Base-by-base conservation (phyloP, 1,139 yeast genomes). In the Geotrichum histeridarum region DNA sequence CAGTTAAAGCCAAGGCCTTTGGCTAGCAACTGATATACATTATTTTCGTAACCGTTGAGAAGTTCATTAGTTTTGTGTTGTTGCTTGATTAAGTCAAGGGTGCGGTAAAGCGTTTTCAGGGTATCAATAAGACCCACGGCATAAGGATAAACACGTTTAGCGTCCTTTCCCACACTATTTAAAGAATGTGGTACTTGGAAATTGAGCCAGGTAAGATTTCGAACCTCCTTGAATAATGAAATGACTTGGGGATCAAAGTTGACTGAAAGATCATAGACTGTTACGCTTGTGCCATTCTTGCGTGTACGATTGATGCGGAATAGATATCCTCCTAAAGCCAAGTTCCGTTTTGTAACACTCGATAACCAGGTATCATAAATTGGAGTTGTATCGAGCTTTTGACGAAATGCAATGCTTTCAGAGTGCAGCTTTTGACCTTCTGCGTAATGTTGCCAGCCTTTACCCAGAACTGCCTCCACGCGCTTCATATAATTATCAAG, bases 401-500 rank as follows among this genome's bases (percentile, higher is more conserved):
- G 69, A 15, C 74, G 64, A 47, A 86, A 72, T 0, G 72, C 69
- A 0, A 66, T 63, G 14, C 82, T 75, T 56, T 82, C 87, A 1
- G 74, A 67, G 14, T 77, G 73, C 1, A 91, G 77, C 59, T 78
- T 80, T 53, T 76, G 78, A 0, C 96, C 97, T 50, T 84, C 83
- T 0, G 91, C 82, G 61, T 84, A 87, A 44, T 80, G 76, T 50
- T 72, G 74, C 97, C 97, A 91, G 33, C 83, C 85, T 12, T 73
- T 64, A 0, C 97, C 96, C 9, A 91, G 73, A 1, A 83, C 75
- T 12, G 75, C 66, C 49, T 78, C 80, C 8, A 82, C 70, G 42
- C 79, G 72, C 9, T 68, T 63, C 54, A 74, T 64, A 31, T 81
- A 66, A 42, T 68, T 67, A 11, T 70, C 67, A 2, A 82, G 62